These are phyloP conservation scores for Phyllostachys edulis DNA, from an alignment of 176 grass and related monocot genomes.

Conservation along the genomic window DNA sequence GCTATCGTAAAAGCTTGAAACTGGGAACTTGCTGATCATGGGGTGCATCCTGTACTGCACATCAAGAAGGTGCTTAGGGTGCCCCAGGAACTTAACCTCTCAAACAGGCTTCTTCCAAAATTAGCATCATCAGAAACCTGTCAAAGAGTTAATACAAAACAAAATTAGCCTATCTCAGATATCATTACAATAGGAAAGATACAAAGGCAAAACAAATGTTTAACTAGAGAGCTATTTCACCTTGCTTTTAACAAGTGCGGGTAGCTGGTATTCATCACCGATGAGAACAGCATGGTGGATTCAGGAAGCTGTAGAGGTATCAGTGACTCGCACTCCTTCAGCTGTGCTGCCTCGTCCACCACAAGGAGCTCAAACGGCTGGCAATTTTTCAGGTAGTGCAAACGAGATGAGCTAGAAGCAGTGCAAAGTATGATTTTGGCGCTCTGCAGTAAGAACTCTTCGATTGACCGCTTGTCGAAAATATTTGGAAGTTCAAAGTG, in stretches of 20 bases:
- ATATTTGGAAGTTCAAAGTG: slow-evolving; percentile 28
- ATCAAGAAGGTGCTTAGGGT: slow-evolving; percentile 67
- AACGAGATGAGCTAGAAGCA: slow-evolving; percentile 41
- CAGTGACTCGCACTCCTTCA: slow-evolving; percentile 79
- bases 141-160: not conserved
- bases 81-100: slow-evolving; percentile 62
- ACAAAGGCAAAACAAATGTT: not conserved
- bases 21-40: slow-evolving; percentile 65
- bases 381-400: slow-evolving; percentile 9
- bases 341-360: slow-evolving; percentile 75
- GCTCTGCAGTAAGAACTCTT: slow-evolving; percentile 42
- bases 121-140: slow-evolving; percentile 48
- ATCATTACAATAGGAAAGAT: not conserved
- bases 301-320: slow-evolving; percentile 52
- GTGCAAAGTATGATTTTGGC: slow-evolving; percentile 62
- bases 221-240: slow-evolving; percentile 12
- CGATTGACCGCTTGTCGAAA: slow-evolving; percentile 13
- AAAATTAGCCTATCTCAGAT: not conserved
- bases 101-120: slow-evolving; percentile 69
- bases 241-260: slow-evolving; percentile 71
- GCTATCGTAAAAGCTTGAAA: slow-evolving; percentile 44
- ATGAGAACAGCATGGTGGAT: slow-evolving; percentile 59
- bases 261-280: slow-evolving; percentile 65
- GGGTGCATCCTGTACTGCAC: slow-evolving; percentile 90
- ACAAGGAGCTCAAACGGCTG: slow-evolving; percentile 60